phyloP scores from a whole-genome alignment of 2,329 filamentous ascomycete species.

The Boeremia exigua region DNA sequence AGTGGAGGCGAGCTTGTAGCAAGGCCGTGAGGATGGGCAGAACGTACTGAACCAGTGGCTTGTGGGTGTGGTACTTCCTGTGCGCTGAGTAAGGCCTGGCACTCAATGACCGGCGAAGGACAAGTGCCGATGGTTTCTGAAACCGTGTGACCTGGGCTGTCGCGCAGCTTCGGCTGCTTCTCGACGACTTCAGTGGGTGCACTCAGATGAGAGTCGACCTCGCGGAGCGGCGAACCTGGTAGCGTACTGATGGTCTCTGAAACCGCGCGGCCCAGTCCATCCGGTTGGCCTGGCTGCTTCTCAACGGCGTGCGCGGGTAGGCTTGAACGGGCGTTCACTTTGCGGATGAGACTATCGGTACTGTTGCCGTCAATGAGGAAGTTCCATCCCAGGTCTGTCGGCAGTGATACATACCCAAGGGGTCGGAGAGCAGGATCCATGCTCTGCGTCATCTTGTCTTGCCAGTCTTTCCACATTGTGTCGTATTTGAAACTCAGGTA shows the following conservation, averaged over 20 bases:
- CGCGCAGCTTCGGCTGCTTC: no score
- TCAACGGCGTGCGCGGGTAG: not conserved
- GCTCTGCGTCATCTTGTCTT: not conserved
- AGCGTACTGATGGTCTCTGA: not conserved
- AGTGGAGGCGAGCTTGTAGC: not conserved
- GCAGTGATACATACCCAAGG: not conserved
- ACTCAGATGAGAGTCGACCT: no score
- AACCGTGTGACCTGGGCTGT: no score
- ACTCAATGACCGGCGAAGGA: no score
- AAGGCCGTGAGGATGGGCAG: not conserved
- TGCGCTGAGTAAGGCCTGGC: not conserved
- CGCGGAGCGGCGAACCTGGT: no score
- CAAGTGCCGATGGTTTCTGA: no score
- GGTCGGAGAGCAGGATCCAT: not conserved
- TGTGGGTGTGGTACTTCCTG: not conserved
- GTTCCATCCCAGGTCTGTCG: not conserved
- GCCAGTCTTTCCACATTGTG: not conserved
- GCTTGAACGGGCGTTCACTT: not conserved
- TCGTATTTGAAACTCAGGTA: slow-evolving; percentile 2
- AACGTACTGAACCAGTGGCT: not conserved
- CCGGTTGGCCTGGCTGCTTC: not conserved
- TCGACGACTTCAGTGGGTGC: no score
- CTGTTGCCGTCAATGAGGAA: not conserved
- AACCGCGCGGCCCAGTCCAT: not conserved
- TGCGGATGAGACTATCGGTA: not conserved